phyloP scores from a whole-genome alignment of 495 filamentous ascomycete genomes.

The Penicillium parvum region DNA sequence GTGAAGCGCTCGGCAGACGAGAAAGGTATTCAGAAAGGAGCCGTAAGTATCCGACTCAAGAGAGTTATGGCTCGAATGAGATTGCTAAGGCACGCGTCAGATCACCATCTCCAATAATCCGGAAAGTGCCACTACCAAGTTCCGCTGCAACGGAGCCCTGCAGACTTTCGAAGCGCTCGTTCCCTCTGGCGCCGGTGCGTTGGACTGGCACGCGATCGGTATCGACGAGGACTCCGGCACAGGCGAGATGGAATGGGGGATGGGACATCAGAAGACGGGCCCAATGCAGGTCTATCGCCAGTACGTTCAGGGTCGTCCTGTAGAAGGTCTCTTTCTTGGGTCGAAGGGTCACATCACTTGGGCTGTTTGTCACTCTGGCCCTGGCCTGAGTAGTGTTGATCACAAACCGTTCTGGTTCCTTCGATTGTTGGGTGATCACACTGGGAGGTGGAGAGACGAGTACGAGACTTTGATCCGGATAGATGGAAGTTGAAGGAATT shows the following conservation, averaged over 20 bases:
- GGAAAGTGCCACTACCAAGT: constrained; percentile 2
- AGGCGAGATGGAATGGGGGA: constrained; percentile 13
- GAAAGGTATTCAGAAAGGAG: constrained; percentile 8
- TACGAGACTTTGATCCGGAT: constrained; percentile 7
- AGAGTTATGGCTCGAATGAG: no score
- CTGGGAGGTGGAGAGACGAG: constrained; percentile 1
- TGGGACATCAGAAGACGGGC: neutral
- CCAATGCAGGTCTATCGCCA: constrained; percentile 9
- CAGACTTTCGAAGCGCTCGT: constrained; percentile 10
- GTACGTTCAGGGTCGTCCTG: neutral
- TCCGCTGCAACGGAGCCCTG: constrained; percentile 18
- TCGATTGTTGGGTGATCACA: neutral
- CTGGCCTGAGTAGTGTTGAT: constrained; percentile 5
- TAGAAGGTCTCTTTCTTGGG: constrained; percentile 4
- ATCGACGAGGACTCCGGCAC: constrained; percentile 6
- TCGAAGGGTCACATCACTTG: constrained; percentile 9
- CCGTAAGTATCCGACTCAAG: neutral
- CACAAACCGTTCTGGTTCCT: constrained; percentile 12
- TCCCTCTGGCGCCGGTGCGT: constrained; percentile 10
- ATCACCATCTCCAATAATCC: constrained; percentile 6
- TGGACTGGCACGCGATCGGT: constrained; percentile 15
- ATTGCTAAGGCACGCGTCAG: neutral
- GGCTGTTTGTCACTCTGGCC: constrained; percentile 8
- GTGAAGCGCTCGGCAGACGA: constrained; percentile 8
- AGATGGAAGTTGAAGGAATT: constrained; percentile 7